Evolutionary conservation across 495 filamentous ascomycete genomes (phyloP), one percentile per base, ranked within the genome.

Genomic region (Astrocystis sublimbata): DNA sequence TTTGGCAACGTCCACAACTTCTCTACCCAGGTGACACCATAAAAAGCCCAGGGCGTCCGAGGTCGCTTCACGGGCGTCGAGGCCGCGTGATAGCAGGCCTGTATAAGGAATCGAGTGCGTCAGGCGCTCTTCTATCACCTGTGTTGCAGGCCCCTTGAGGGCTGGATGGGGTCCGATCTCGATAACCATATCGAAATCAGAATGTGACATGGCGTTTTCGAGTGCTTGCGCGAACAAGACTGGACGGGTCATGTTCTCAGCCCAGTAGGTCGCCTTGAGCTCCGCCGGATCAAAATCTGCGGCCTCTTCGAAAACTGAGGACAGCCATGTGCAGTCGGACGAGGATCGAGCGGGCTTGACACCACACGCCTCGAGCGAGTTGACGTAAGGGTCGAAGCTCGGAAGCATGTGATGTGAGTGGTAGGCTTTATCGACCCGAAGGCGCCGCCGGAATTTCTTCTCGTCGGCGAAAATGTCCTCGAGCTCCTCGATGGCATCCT

Each of bases 141-240:
- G 61, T 0, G 30, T 40, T 1, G 66, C 64, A 0, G 75, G 71
- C 0, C 79, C 75, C 61, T 78, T 75, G 5, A 85, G 69, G 4
- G 81, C 73, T 6, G 80, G 75, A 49, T 85, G 84, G 0, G 81
- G 79, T 0, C 82, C 84, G 55, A 85, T 62, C 58, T 85, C 84
- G 13, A 85, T n/a, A 15, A 58, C 69, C 0, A 75, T 12, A 53
- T 71, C 66, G 13, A 72, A 68, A 5, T 17, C 40, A 17, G 15
- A 6, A 3, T 2, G 4, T 2, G 40, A 17, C 7, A 42, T 17
- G 0, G 17, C 60, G 0, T 51, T 19, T 1, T 31, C 24, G 0
- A 19, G 19, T 2, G 83, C 84, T 33, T 83, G 65, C 0, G 70
- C 65, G 56, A 86, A 86, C 0, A 52, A 7, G 1, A 56, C 52